Evolutionary conservation across 1,284 basidiomycete species (phyloP).

Genomic region (Coniferiporia weirii): DNA sequence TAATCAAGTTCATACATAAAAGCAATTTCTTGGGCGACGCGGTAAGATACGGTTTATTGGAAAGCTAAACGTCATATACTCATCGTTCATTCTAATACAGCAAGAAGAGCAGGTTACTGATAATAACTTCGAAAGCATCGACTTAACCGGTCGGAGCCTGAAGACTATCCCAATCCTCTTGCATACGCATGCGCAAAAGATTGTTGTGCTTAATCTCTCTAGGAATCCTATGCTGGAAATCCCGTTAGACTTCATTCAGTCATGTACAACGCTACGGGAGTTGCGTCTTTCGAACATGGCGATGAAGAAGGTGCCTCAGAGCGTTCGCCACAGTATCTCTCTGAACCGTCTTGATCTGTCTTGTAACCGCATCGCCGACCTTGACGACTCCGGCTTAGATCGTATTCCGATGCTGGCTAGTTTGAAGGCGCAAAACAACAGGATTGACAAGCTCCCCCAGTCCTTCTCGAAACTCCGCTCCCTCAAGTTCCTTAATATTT

Average conservation of each 20-base stretch:
- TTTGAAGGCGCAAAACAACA: slow-evolving; percentile 89
- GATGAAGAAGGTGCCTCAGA: slow-evolving; percentile 89
- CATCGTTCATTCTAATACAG: slow-evolving; percentile 5
- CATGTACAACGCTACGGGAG: slow-evolving; percentile 80
- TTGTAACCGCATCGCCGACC: slow-evolving; percentile 87
- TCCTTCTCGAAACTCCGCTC: slow-evolving; percentile 75
- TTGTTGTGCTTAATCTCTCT: slow-evolving; percentile 86
- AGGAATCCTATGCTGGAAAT: slow-evolving; percentile 96
- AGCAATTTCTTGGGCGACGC: slow-evolving; percentile 59
- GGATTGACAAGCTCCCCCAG: slow-evolving; percentile 81
- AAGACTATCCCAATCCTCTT: slow-evolving; percentile 89
- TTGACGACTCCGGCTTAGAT: slow-evolving; percentile 83
- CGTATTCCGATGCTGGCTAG: slow-evolving; percentile 69
- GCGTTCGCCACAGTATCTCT: slow-evolving; percentile 71
- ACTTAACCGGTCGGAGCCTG: slow-evolving; percentile 79
- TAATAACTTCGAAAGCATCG: slow-evolving; percentile 78
- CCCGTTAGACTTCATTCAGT: slow-evolving; percentile 94
- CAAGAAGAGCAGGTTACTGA: slow-evolving; percentile 70
- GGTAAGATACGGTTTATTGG: slow-evolving; percentile 37
- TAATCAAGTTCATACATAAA: slow-evolving; percentile 87
- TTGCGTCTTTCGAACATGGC: slow-evolving; percentile 91
- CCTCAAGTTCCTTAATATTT: slow-evolving; percentile 86
- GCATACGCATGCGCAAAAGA: slow-evolving; percentile 82
- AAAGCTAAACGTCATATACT: slow-evolving; percentile 3
- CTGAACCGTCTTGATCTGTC: slow-evolving; percentile 87